Base-by-base conservation (phyloP, 2,329 filamentous ascomycete species). In the Xylariaceae sp. region DNA sequence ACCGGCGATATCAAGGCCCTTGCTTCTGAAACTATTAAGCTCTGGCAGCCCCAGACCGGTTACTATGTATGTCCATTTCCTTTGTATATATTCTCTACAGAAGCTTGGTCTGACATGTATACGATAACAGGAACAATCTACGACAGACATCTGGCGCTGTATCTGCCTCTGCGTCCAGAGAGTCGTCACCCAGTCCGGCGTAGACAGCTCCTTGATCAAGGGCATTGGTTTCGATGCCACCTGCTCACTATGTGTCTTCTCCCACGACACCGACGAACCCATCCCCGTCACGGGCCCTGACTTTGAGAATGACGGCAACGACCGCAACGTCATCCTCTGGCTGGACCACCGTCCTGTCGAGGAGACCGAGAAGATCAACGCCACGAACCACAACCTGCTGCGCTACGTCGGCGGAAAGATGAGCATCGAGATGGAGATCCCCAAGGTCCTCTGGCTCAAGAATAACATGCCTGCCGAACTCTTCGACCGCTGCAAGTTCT, bases 401-500 rank as follows among this genome's bases (percentile, higher is more conserved):
- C 89, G 92, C 70, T 99, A 99, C 72, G 94, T 99, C 15, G 94
- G 94, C 67, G 94, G 94, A 64, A 93, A 89, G 73, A 99, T 99
- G 94, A 96, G 91, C 73, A 93, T 97, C 65, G 94, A 99, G 80
- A 99, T 99, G 94, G 94, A 99, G 75, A 95, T 99, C 58, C 94
- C 94, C 64, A 99, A 99, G 78, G 90, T 97, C 1, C 81, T 97
- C 59, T 99, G 94, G 94, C 82, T 99, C 72, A 97, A 97, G 82
- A 96, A 96, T 76, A 85, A 97, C 77, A 97, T 99, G 94, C 89
- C 94, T 2, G 82, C 88, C 57, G 90, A 96, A 69, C 80, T 94
- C 13, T 99, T 97, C 69, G 87, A 88, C 58, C 86, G 88, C 63
- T 97, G 92, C 85, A 97, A 96, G 75, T 99, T 99, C 73, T 99